Percentiles rank a stretch among this genome's conserved stretches.
phyloP scores from a whole-genome alignment of 2,329 filamentous ascomycete genomes.

The Parasarocladium wereldwijsianum region DNA sequence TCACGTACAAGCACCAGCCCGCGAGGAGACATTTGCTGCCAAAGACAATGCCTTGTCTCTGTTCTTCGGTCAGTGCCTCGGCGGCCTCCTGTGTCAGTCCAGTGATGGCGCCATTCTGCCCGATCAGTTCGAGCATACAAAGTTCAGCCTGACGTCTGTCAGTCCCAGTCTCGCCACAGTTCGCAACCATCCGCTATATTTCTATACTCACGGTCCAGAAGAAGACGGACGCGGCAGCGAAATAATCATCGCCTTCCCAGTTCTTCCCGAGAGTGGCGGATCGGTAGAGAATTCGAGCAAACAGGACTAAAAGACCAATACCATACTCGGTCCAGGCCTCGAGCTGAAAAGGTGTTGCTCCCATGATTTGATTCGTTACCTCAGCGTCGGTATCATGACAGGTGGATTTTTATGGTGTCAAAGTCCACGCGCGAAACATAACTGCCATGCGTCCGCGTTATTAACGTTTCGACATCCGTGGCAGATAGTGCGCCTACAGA shows the following conservation, averaged over 20 bases:
- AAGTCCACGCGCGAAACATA: too few species aligned
- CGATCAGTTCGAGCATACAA: slow-evolving; percentile 19
- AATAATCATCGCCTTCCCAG: slow-evolving; percentile 27
- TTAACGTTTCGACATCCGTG: too few species aligned
- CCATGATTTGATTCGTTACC: too few species aligned
- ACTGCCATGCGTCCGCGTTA: too few species aligned
- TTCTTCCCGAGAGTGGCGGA: too few species aligned
- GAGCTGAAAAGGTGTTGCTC: slow-evolving; percentile 23
- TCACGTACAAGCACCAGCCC: slow-evolving; percentile 25
- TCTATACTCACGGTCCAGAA: slow-evolving; percentile 27
- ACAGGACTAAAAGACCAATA: slow-evolving; percentile 20
- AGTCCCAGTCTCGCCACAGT: too few species aligned
- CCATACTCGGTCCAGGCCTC: slow-evolving; percentile 29
- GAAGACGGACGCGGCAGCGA: slow-evolving; percentile 18
- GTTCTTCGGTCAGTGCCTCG: slow-evolving; percentile 13
- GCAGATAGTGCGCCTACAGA: too few species aligned
- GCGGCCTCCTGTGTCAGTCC: slow-evolving; percentile 18
- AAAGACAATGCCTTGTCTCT: slow-evolving; percentile 14
- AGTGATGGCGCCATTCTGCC: slow-evolving; percentile 22
- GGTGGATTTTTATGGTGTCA: too few species aligned
- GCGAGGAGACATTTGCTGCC: slow-evolving; percentile 20
- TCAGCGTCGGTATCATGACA: too few species aligned
- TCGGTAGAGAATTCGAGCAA: slow-evolving; percentile 23
- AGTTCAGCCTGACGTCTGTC: slow-evolving; percentile 8
- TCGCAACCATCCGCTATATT: too few species aligned